These are phyloP conservation scores for Trichoderma aggressivum DNA, from an alignment of 2,329 filamentous ascomycete species.

Conservation along the genomic window DNA sequence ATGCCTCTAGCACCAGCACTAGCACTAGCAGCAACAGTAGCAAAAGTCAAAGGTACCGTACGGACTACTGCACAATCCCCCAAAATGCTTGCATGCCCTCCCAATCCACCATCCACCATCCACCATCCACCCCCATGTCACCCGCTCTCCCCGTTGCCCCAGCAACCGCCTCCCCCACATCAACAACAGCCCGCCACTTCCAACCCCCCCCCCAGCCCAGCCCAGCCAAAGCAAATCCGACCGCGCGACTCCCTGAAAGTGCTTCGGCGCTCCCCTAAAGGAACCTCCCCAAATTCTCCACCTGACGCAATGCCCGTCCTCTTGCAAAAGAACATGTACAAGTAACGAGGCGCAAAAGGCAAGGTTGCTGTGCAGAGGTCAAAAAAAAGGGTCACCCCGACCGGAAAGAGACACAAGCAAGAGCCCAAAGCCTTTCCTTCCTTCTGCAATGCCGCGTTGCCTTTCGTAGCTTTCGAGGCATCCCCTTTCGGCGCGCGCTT, in stretches of 20 bases:
- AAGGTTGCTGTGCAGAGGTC: constrained; percentile 1
- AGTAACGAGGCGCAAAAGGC: constrained; percentile 7
- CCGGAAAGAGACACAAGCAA: background rate
- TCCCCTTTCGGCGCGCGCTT: constrained; percentile 11
- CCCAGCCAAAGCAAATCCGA: background rate
- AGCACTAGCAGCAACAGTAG: background rate
- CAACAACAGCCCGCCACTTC: constrained; percentile 20
- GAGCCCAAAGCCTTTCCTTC: background rate
- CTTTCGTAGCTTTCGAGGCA: background rate
- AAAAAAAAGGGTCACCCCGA: background rate
- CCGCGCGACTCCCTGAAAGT: constrained; percentile 13
- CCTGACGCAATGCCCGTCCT: constrained; percentile 11
- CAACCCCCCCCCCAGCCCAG: background rate
- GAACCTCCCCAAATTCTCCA: constrained; percentile 2
- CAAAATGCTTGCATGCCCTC: constrained; percentile 13
- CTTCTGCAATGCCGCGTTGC: constrained; percentile 9
- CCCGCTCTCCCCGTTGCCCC: constrained; percentile 12
- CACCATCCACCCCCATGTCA: background rate
- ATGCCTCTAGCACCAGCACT: background rate
- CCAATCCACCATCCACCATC: too few relatives aligned
- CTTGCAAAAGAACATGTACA: constrained; percentile 10
- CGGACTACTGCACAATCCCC: background rate
- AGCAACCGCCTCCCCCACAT: constrained; percentile 23
- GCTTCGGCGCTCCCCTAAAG: constrained; percentile 14
- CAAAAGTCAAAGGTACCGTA: background rate